A percentile compares a stretch with the other conserved stretches of the same genome.
These are phyloP conservation scores for Lasiodiplodia sp. DNA, from an alignment of 2,329 filamentous ascomycete genomes.

Conservation along the genomic window DNA sequence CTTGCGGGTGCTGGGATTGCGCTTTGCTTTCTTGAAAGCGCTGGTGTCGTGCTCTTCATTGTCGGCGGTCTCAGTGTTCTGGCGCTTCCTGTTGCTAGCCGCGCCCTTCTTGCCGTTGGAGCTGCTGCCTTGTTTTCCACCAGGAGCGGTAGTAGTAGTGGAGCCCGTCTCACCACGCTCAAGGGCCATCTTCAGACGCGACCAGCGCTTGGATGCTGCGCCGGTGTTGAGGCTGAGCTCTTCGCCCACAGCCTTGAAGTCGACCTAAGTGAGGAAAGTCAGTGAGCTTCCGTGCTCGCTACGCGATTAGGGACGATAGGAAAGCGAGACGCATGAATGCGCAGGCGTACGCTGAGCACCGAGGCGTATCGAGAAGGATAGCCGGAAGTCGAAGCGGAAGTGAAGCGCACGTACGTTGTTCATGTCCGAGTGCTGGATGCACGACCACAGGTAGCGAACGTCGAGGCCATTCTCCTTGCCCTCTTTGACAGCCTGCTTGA, in stretches of 20 bases:
- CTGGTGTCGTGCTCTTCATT: background rate
- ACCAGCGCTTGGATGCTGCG: slow-evolving; percentile 44
- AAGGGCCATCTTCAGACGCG: slow-evolving; percentile 42
- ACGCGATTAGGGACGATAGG: background rate
- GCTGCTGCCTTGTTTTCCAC: background rate
- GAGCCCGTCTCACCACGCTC: slow-evolving; percentile 35
- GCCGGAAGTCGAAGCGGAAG: background rate
- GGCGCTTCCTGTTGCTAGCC: background rate
- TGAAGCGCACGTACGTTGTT: background rate
- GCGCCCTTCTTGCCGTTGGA: slow-evolving; percentile 16
- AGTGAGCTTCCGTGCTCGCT: background rate
- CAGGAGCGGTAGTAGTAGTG: background rate
- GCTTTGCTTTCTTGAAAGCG: slow-evolving; percentile 5
- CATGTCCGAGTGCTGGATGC: slow-evolving; percentile 19
- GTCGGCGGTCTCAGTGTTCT: background rate
- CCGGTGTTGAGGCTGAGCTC: slow-evolving; percentile 40
- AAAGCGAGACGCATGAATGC: background rate
- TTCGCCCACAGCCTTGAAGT: slow-evolving; percentile 39
- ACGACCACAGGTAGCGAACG: slow-evolving; percentile 17
- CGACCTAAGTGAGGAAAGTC: slow-evolving; percentile 36
- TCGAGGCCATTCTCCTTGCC: slow-evolving; percentile 29
- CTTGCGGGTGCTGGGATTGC: slow-evolving; percentile 15
- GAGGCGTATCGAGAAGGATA: background rate
- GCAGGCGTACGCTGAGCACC: background rate
- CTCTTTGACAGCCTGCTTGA: slow-evolving; percentile 42